These are phyloP conservation scores for Codiaeum variegatum DNA, from an alignment of 441 rosid species.

Conservation along the genomic window DNA sequence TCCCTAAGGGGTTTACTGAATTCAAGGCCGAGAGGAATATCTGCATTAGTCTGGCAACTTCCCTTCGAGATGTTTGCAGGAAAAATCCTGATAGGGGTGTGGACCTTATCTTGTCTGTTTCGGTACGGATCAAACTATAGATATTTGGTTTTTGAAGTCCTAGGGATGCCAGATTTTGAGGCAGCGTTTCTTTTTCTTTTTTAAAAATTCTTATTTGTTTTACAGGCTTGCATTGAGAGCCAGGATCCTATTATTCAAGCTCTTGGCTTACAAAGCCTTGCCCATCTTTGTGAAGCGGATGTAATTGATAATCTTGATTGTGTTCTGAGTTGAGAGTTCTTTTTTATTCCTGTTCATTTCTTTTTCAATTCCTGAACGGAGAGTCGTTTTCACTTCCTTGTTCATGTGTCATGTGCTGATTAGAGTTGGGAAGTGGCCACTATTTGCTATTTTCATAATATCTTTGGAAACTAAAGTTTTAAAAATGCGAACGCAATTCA, in stretches of 20 bases:
- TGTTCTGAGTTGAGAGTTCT: constrained; percentile 9
- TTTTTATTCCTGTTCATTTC: constrained; percentile 1
- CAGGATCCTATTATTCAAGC: constrained; percentile 65
- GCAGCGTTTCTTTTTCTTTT: constrained; percentile 14
- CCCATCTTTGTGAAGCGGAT: constrained; percentile 94
- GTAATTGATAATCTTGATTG: constrained; percentile 59
- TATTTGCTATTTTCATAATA: not conserved
- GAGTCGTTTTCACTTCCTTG: not conserved
- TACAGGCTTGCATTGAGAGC: constrained; percentile 87
- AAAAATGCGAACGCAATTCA: too few species aligned
- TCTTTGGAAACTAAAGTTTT: not conserved
- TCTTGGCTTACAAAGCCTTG: constrained; percentile 90
- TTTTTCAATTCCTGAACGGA: too few species aligned
- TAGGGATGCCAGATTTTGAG: constrained; percentile 16
- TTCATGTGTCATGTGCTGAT: not conserved
- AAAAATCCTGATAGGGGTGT: constrained; percentile 95
- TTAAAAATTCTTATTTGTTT: constrained; percentile 9
- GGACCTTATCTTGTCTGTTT: constrained; percentile 88
- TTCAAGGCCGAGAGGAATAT: constrained; percentile 57
- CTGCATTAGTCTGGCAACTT: constrained; percentile 78
- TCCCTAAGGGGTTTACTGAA: constrained; percentile 53
- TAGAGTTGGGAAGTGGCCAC: not conserved
- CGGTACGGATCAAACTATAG: constrained; percentile 48
- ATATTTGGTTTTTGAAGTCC: constrained; percentile 24
- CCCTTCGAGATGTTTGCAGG: constrained; percentile 74